phyloP scores from a whole-genome alignment of 164 flowering plant genomes.

The Nymphaea thermarum region DNA sequence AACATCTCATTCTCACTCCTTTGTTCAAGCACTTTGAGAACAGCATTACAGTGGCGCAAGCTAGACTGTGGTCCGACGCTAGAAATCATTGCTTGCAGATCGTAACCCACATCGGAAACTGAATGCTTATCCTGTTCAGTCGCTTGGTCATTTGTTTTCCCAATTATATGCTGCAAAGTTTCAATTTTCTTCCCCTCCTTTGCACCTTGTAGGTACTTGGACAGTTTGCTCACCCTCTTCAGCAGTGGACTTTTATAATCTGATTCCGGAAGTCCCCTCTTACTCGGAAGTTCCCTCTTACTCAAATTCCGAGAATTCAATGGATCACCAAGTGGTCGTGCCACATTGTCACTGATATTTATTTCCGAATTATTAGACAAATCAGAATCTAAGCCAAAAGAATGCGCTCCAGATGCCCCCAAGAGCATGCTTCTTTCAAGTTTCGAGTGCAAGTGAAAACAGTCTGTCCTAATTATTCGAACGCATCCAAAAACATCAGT shows the following conservation, averaged over 20 bases:
- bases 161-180: slow-evolving; percentile 4
- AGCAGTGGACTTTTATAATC: slow-evolving; percentile 1
- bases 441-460: slow-evolving; percentile 12
- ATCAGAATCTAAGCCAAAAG: not conserved
- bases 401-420: slow-evolving; percentile 11
- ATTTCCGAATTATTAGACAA: not conserved
- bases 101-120: slow-evolving; percentile 14
- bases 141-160: slow-evolving; percentile 6
- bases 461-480: slow-evolving; percentile 11
- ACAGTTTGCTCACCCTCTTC: slow-evolving; percentile 13
- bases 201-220: slow-evolving; percentile 16
- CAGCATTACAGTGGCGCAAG: slow-evolving; percentile 33
- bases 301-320: slow-evolving; percentile 4
- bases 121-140: slow-evolving; percentile 3
- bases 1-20: slow-evolving; percentile 30
- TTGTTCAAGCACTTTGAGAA: slow-evolving; percentile 46
- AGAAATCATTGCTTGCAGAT: slow-evolving; percentile 21
- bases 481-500: slow-evolving; percentile 12
- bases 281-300: slow-evolving; percentile 4
- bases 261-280: slow-evolving; percentile 1
- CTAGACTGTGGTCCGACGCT: slow-evolving; percentile 29
- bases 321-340: not conserved
- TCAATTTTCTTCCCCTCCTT: slow-evolving; percentile 15
- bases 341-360: not conserved
- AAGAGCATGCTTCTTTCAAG: slow-evolving; percentile 17